phyloP scores from a whole-genome alignment of 257 asterid species.

The Penstemon eatonii region DNA sequence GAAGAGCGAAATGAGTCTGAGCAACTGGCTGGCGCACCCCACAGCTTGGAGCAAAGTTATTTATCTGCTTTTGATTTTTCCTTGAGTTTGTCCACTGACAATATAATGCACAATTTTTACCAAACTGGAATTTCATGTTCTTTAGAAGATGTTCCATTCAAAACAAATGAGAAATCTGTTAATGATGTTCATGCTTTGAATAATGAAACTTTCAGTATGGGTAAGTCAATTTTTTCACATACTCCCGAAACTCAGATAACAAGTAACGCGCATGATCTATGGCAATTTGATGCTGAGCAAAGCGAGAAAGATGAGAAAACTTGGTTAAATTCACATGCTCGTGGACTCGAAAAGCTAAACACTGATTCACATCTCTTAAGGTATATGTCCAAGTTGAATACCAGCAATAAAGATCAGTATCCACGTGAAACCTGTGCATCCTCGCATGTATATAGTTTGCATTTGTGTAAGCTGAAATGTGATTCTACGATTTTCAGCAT shows the following conservation, averaged over 20 bases:
- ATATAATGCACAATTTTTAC: constrained; percentile 35
- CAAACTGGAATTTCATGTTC: constrained; percentile 38
- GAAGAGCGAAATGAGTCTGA: constrained; percentile 60
- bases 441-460: constrained; percentile 33
- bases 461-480: constrained; percentile 41
- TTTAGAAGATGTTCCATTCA: constrained; percentile 30
- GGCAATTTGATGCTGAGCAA: constrained; percentile 29
- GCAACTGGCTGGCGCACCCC: constrained; percentile 29
- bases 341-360: constrained; percentile 33
- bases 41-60: constrained; percentile 44
- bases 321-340: constrained; percentile 42
- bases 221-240: constrained; percentile 30
- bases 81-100: constrained; percentile 41
- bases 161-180: constrained; percentile 33
- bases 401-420: constrained; percentile 33
- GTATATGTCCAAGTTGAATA: constrained; percentile 31
- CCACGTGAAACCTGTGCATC: constrained; percentile 32
- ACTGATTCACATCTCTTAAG: constrained; percentile 35
- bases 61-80: constrained; percentile 70
- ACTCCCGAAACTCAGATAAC: constrained; percentile 35
- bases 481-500: constrained; percentile 56
- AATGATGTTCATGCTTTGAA: constrained; percentile 27
- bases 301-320: constrained; percentile 31
- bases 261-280: constrained; percentile 32
- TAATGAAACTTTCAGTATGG: constrained; percentile 26